These are phyloP conservation scores for Petunia secreta DNA, from an alignment of 257 asterid genomes.

Conservation along the genomic window DNA sequence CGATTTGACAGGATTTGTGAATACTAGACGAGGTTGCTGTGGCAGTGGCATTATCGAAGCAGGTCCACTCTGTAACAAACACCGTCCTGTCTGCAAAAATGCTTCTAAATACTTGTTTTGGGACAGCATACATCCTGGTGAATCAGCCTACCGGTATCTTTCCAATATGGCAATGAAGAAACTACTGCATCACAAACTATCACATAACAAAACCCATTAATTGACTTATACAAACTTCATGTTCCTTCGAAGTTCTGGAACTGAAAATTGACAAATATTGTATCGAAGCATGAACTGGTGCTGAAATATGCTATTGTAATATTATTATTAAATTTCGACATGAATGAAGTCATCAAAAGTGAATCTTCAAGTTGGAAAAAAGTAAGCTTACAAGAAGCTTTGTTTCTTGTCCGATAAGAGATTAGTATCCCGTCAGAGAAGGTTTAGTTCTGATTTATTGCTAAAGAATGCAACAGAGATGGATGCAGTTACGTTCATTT, in stretches of 20 bases:
- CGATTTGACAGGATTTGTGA: conserved; percentile 46
- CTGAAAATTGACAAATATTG: not conserved
- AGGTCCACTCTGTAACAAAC: conserved; percentile 61
- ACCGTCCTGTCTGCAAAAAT: conserved; percentile 47
- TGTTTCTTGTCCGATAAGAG: not conserved
- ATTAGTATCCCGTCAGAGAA: not conserved
- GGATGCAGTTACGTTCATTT: not conserved
- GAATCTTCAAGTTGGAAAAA: not conserved
- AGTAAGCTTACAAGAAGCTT: not conserved
- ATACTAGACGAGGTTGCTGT: conserved; percentile 66
- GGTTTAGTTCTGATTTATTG: conserved; percentile 1
- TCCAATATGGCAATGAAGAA: conserved; percentile 32
- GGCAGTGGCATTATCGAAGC: conserved; percentile 62
- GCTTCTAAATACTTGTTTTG: conserved; percentile 53
- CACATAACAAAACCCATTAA: conserved; percentile 3
- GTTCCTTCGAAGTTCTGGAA: not conserved
- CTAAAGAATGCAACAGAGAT: not conserved
- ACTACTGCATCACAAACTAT: conserved; percentile 34
- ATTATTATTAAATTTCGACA: conserved; percentile 4
- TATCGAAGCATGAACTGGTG: not conserved
- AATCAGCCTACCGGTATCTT: conserved; percentile 53
- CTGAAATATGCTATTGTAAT: not conserved
- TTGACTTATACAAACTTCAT: not conserved
- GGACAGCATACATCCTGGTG: conserved; percentile 73
- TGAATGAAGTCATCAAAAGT: not conserved